A percentile compares a stretch with the other conserved stretches of the same genome.
These are phyloP conservation scores for Fusarium goolgardi DNA, from an alignment of 2,329 filamentous ascomycete species.

Conservation along the genomic window DNA sequence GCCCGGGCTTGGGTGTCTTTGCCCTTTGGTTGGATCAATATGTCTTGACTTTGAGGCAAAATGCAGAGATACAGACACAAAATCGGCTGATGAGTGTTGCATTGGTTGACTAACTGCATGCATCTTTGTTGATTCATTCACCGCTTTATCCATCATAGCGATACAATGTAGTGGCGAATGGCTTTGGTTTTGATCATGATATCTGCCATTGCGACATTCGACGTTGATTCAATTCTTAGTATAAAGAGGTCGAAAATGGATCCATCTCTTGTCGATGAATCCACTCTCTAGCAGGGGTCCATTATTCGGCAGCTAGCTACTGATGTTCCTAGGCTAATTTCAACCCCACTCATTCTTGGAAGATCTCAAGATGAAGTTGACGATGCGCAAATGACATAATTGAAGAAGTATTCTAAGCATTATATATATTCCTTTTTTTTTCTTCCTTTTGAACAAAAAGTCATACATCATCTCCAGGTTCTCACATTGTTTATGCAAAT, in stretches of 20 bases:
- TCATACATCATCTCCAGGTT: not conserved
- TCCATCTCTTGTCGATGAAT: slow-evolving; percentile 17
- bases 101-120: slow-evolving; percentile 21
- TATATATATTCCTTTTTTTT: not conserved
- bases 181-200: not conserved
- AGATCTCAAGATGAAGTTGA: slow-evolving; percentile 27
- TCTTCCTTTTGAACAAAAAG: not conserved
- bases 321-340: not conserved
- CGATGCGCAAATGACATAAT: slow-evolving; percentile 8
- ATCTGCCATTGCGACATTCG: not conserved
- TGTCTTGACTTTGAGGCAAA: slow-evolving; percentile 22
- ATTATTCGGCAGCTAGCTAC: slow-evolving; percentile 24
- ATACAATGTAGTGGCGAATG: not conserved
- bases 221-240: not conserved
- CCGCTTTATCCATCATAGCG: slow-evolving; percentile 1
- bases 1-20: slow-evolving; percentile 1
- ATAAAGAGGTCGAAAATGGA: slow-evolving; percentile 26
- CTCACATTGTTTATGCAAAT: too few relatives aligned
- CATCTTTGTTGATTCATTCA: slow-evolving; percentile 1
- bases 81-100: slow-evolving; percentile 39
- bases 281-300: slow-evolving; percentile 37
- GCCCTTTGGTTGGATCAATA: slow-evolving; percentile 25
- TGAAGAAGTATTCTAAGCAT: not conserved
- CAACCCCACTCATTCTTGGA: slow-evolving; percentile 22
- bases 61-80: slow-evolving; percentile 24